Percentiles rank a stretch among this genome's conserved stretches.
phyloP scores from a whole-genome alignment of 1,284 basidiomycete species.

The Wallemia hederae region DNA sequence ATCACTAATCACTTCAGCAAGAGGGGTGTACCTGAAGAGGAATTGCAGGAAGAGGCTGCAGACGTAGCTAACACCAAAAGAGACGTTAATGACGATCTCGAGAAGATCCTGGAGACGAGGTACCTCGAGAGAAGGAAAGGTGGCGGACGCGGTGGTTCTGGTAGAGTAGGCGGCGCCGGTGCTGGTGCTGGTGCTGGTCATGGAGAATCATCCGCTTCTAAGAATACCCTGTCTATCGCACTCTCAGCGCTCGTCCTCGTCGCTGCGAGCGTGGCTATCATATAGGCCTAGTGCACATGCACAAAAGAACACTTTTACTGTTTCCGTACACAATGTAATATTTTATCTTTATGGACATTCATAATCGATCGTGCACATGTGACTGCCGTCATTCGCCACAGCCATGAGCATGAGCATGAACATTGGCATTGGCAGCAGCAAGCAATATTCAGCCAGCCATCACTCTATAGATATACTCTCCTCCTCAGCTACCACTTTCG shows the following conservation, averaged over 20 bases:
- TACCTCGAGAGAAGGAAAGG: neutral
- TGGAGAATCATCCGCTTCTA: neutral
- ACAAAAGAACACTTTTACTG: too few relatives aligned
- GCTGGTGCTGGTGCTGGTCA: neutral
- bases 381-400: too few relatives aligned
- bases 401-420: too few relatives aligned
- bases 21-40: neutral
- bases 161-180: neutral
- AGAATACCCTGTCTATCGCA: too few relatives aligned
- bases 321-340: too few relatives aligned
- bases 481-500: neutral
- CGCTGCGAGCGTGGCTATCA: neutral
- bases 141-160: neutral
- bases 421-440: too few relatives aligned
- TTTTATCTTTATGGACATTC: too few relatives aligned
- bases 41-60: too few relatives aligned
- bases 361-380: too few relatives aligned
- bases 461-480: neutral
- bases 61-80: too few relatives aligned
- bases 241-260: too few relatives aligned
- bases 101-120: neutral
- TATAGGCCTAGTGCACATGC: neutral
- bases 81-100: neutral
- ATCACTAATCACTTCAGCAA: slow-evolving; percentile 1
- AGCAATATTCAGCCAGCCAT: too few relatives aligned